Conservation (phyloP, 352 stramenopile genomes). For the Pythium brachiatum region DNA sequence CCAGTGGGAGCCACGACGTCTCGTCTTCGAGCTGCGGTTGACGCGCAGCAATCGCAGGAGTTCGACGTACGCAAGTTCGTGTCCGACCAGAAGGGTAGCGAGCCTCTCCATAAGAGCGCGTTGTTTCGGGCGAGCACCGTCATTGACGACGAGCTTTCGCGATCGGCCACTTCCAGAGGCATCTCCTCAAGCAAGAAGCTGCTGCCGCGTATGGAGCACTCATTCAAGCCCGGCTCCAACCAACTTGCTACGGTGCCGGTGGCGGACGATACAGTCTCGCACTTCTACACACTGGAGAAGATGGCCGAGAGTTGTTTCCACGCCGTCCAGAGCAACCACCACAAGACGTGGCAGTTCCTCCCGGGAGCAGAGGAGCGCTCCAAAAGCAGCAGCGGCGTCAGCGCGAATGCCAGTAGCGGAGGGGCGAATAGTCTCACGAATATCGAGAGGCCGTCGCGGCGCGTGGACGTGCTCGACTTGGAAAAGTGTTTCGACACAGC, state of each 20-base stretch:
- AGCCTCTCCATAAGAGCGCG: conserved; percentile 52
- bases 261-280: conserved; percentile 42
- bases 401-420: conserved; percentile 29
- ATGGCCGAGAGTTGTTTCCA: conserved; percentile 70
- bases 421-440: conserved; percentile 45
- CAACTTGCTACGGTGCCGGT: conserved; percentile 8
- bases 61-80: conserved; percentile 71
- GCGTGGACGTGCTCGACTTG: conserved; percentile 68
- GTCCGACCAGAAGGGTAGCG: conserved; percentile 51
- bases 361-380: conserved; percentile 58
- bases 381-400: conserved; percentile 42
- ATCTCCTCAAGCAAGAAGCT: conserved; percentile 31
- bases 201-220: conserved; percentile 38
- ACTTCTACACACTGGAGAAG: conserved; percentile 81
- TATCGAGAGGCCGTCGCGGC: conserved; percentile 55
- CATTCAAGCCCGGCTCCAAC: neutral
- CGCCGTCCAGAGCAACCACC: conserved; percentile 54
- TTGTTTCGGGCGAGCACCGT: conserved; percentile 48
- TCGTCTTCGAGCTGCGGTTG: neutral
- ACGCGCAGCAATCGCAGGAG: conserved; percentile 15
- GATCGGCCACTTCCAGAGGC: conserved; percentile 4
- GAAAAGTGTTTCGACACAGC: conserved; percentile 66
- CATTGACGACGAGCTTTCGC: conserved; percentile 14
- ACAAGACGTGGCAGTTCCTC: conserved; percentile 75
- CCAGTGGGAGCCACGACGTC: neutral